Evolutionary conservation across 164 flowering plant species (phyloP), one percentile per base, ranked within the genome.

Genomic region (Vitis labrusca): DNA sequence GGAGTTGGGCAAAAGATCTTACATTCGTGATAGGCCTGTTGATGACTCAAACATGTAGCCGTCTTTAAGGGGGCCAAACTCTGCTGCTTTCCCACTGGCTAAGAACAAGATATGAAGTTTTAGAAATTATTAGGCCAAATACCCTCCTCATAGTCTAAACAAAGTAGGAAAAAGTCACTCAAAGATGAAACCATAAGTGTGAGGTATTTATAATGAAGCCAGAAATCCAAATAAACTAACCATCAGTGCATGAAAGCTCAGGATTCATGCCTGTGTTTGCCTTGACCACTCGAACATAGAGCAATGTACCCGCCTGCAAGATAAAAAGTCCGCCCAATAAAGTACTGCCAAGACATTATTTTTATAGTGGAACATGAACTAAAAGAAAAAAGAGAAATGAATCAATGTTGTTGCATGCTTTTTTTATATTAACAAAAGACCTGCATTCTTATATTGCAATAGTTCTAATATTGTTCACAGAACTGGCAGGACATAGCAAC

Each of bases 231-330:
- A 65, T 50, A 67, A 8, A 77, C 79, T 61, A 71, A 96, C 99
- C 99, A 85, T 96, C 98, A 68, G 83, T 86, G 84, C 99, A 96
- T 27, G 98, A 84, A 55, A 96, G 72, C 82, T 96, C 99, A 9
- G 99, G 97, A 73, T 93, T 96, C 91, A 88, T 93, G 79, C 89
- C 91, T 56, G 80, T 69, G 75, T 88, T 89, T 51, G 97, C 94
- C 80, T 90, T 93, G 78, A 89, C 98, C 65, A 96, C 92, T 51
- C 97, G 95, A 52, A 79, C 90, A 83, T 87, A 93, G 11, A 96
- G 74, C 81, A 96, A 78, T 30, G 95, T 80, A 61, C 99, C 99
- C 23, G 73, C 77, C 99, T 96, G 84, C 68, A 63, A 59, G 44
- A 59, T 14, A 72, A 50, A 66, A 65, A 55, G 59, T 32, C 5